phyloP scores from a whole-genome alignment of 2,329 filamentous ascomycete species.

The Botrytis byssoidea region DNA sequence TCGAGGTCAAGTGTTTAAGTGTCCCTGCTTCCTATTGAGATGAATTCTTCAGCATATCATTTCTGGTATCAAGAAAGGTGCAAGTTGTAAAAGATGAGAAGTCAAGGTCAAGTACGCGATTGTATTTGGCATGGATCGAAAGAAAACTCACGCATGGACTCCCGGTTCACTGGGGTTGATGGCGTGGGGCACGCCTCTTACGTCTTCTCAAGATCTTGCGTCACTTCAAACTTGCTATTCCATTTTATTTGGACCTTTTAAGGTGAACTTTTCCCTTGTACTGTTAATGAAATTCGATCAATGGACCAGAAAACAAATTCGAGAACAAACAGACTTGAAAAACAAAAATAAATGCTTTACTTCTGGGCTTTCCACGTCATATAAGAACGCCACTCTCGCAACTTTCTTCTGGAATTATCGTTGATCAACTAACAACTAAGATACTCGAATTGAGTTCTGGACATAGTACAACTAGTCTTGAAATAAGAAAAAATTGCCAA shows the following conservation, averaged over 20 bases:
- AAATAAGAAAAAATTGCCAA: background rate
- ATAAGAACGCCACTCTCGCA: background rate
- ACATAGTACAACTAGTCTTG: background rate
- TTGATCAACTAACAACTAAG: background rate
- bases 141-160: slow-evolving; percentile 3
- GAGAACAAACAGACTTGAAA: background rate
- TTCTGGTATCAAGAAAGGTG: background rate
- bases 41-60: slow-evolving; percentile 4
- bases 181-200: background rate
- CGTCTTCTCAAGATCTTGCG: background rate
- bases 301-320: background rate
- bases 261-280: too few relatives aligned
- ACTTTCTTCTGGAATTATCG: background rate
- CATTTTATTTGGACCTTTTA: background rate
- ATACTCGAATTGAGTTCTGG: background rate
- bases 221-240: background rate
- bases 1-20: background rate
- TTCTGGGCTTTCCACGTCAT: background rate
- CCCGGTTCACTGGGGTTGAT: background rate
- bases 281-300: background rate
- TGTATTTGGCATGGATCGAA: background rate
- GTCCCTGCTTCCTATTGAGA: background rate
- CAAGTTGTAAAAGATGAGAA: too few relatives aligned
- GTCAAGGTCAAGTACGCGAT: background rate
- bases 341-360: background rate